phyloP scores from a whole-genome alignment of 495 filamentous ascomycete genomes.

The Eremomyces bilateralis region DNA sequence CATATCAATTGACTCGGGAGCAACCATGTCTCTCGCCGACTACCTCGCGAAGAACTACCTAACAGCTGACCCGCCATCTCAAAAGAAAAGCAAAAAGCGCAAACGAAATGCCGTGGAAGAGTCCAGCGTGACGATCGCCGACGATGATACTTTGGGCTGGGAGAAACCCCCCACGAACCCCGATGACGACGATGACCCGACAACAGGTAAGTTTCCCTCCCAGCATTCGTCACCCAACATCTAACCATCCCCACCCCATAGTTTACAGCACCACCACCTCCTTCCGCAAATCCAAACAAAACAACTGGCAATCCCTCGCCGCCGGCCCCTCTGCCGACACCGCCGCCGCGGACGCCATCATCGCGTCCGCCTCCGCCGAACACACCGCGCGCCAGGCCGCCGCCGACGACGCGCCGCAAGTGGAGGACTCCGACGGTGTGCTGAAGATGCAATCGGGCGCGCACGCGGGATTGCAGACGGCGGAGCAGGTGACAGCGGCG shows the following conservation, averaged over 20 bases:
- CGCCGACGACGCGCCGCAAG: constrained; percentile 22
- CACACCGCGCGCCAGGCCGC: constrained; percentile 22
- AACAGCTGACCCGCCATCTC: constrained; percentile 46
- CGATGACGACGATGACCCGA: constrained; percentile 24
- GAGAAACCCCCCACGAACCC: constrained; percentile 18
- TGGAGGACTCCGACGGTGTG: constrained; percentile 15
- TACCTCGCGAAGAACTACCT: constrained; percentile 95
- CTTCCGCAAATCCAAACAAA: constrained; percentile 60
- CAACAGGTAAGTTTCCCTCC: constrained; percentile 13
- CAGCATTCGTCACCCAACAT: background rate
- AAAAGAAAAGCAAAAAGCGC: constrained; percentile 68
- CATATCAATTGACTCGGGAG: too few species aligned
- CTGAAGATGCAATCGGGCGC: constrained; percentile 66
- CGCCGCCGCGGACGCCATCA: constrained; percentile 60
- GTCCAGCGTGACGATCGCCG: constrained; percentile 67
- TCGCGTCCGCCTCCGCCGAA: constrained; percentile 51
- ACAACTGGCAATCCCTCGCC: constrained; percentile 54
- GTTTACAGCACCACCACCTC: constrained; percentile 34
- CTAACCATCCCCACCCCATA: constrained; percentile 20
- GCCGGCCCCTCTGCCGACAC: constrained; percentile 24
- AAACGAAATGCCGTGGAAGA: constrained; percentile 35
- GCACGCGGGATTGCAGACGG: constrained; percentile 67
- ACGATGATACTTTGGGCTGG: constrained; percentile 73
- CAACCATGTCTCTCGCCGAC: constrained; percentile 40
- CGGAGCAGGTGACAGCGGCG: constrained; percentile 54